Percentiles rank a stretch among this genome's conserved stretches.
Evolutionary conservation across 202 grass and related monocot genomes (phyloP).

Genomic region (Tripidium arundinaceum): DNA sequence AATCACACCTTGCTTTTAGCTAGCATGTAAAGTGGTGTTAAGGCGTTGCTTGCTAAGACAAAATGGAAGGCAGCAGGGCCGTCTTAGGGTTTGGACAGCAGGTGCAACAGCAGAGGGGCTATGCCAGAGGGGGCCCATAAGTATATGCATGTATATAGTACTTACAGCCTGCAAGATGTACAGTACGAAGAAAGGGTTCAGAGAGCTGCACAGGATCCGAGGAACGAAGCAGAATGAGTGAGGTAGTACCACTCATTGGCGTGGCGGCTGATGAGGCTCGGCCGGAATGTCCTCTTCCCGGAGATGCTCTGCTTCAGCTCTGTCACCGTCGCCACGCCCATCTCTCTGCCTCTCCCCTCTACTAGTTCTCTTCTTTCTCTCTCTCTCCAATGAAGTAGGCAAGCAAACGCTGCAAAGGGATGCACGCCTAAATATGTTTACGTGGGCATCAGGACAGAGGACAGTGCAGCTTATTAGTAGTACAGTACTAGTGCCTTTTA

Average conservation of each 20-base stretch:
- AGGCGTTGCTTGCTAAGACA: too few species aligned
- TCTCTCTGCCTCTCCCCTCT: slow-evolving; percentile 33
- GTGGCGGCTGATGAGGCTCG: slow-evolving; percentile 67
- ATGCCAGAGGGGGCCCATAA: too few species aligned
- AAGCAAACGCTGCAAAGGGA: neutral
- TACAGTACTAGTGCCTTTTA: neutral
- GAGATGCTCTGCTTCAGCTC: slow-evolving; percentile 94
- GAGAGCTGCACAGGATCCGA: neutral
- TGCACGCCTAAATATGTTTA: slow-evolving; percentile 23
- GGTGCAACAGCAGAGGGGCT: too few species aligned
- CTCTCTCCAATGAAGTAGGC: neutral
- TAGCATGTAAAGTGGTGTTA: too few species aligned
- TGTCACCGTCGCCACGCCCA: slow-evolving; percentile 87
- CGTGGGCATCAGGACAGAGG: slow-evolving; percentile 13
- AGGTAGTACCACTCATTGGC: slow-evolving; percentile 75
- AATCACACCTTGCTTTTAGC: too few species aligned
- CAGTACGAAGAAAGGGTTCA: neutral
- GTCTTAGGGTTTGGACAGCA: too few species aligned
- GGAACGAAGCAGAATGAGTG: neutral
- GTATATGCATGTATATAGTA: too few species aligned
- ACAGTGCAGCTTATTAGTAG: slow-evolving; percentile 1
- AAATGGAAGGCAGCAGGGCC: too few species aligned
- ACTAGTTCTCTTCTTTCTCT: neutral
- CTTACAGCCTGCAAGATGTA: slow-evolving; percentile 54
- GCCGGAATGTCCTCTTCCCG: slow-evolving; percentile 80